Evolutionary conservation across 192 early-diverging fungal genomes (phyloP), one percentile per base, ranked within the genome.

Genomic region (Backusella australiensis): DNA sequence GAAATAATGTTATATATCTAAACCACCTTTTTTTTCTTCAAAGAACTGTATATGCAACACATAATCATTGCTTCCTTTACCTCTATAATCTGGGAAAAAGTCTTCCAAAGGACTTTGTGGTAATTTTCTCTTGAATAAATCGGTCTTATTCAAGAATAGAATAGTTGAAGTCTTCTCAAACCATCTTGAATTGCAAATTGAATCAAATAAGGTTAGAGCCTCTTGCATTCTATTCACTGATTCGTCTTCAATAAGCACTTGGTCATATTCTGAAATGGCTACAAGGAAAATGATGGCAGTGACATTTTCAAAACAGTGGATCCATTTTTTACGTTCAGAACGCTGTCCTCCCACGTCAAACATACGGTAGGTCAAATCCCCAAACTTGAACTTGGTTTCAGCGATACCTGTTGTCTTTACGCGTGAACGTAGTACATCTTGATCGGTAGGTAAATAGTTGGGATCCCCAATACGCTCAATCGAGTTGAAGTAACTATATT

Each of bases 391-490:
- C 67, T 93, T 91, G 32, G 94, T 97, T 83, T 99, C 97, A 21
- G 95, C 94, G 77, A 99, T 99, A 76, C 96, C 96, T 15, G 96
- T 97, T 15, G 97, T 98, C 85, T 97, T 99, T 65, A 96, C 93
- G 67, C 97, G 94, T 26, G 97, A 93, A 23, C 94, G 87, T 74
- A 99, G 85, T 23, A 99, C 94, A 81, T 99, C 97, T 78, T 94
- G 93, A 73, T 97, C 97, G 63, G 88, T 96, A 34, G 97, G 97
- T 73, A 93, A 80, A 82, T 96, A 99, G 73, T 94, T 89, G 29
- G 90, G 86, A 36, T 88, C 87, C 34, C 92, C 94, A 53, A 99
- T 94, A 74, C 96, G 90, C 73, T 93, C 91, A 52, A 99, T 91
- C 69, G 95, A 88, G 75, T 91, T 90, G 86, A 99, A 97, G 87